A percentile compares a stretch with the other conserved stretches of the same genome.
phyloP scores from a whole-genome alignment of 2,329 filamentous ascomycete genomes.

The Mariannaea sp. region DNA sequence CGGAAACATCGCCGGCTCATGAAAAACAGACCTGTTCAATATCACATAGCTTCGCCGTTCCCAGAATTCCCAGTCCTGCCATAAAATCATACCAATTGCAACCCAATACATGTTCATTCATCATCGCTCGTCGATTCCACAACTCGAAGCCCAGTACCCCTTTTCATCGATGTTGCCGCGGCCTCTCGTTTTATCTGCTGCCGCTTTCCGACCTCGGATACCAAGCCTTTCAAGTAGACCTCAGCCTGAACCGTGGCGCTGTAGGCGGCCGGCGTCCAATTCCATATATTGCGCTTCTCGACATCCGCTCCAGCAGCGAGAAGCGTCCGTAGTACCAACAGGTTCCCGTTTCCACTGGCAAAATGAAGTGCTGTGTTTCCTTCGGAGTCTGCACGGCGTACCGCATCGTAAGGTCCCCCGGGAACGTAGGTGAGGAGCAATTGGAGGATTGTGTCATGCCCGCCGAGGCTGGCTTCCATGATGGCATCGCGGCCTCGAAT shows the following conservation, averaged over 20 bases:
- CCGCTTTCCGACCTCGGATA: conserved; percentile 71
- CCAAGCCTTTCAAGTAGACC: conserved; percentile 79
- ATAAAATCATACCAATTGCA: too few relatives aligned
- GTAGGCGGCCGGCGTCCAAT: conserved; percentile 84
- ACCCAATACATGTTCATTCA: conserved; percentile 29
- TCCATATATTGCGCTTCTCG: conserved; percentile 72
- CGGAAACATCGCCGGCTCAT: too few relatives aligned
- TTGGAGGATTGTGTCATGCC: conserved; percentile 68
- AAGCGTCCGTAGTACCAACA: conserved; percentile 76
- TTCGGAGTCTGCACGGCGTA: conserved; percentile 65
- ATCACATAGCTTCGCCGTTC: neutral
- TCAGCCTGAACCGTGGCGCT: conserved; percentile 82
- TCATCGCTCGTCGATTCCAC: conserved; percentile 48
- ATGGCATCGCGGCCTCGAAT: conserved; percentile 72
- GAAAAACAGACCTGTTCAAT: too few relatives aligned
- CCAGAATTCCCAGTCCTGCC: neutral
- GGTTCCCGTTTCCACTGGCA: conserved; percentile 79
- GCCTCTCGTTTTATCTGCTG: conserved; percentile 43
- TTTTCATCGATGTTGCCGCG: conserved; percentile 47
- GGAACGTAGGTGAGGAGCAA: conserved; percentile 66
- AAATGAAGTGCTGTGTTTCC: conserved; percentile 91
- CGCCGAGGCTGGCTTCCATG: conserved; percentile 65
- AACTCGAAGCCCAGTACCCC: conserved; percentile 50
- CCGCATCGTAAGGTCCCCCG: conserved; percentile 56
- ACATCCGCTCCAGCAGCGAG: conserved; percentile 79